Evolutionary conservation across 768 basidiomycete species (phyloP).

Genomic region (Rhodotorula babjevae): DNA sequence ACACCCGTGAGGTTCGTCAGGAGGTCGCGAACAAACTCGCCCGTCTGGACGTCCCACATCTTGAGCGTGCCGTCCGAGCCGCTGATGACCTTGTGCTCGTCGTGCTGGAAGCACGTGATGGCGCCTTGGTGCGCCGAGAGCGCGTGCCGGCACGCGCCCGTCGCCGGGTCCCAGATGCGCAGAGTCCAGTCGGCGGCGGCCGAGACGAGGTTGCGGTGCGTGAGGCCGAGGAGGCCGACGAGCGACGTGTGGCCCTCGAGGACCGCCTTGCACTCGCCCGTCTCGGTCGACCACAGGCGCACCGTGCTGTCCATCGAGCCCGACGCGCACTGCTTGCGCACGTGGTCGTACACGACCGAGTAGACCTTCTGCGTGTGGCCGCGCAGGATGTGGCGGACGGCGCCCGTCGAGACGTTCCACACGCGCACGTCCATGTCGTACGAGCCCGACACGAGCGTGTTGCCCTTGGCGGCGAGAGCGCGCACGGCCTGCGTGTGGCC

Average conservation of each 20-base stretch:
- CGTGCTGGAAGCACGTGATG: slow-evolving; percentile 94
- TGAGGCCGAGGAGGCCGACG: slow-evolving; percentile 85
- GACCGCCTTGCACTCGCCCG: slow-evolving; percentile 71
- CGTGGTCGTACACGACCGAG: slow-evolving; percentile 83
- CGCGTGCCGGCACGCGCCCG: slow-evolving; percentile 70
- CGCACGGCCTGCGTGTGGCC: slow-evolving; percentile 81
- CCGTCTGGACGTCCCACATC: slow-evolving; percentile 94
- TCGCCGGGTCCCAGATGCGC: slow-evolving; percentile 86
- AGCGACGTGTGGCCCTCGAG: slow-evolving; percentile 89
- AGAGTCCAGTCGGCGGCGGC: slow-evolving; percentile 95
- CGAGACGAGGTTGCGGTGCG: slow-evolving; percentile 83
- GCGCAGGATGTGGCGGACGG: slow-evolving; percentile 64
- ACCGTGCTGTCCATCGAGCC: slow-evolving; percentile 98
- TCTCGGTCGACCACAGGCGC: slow-evolving; percentile 83
- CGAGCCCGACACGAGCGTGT: slow-evolving; percentile 78
- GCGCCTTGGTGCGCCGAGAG: slow-evolving; percentile 89
- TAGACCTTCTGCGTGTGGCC: slow-evolving; percentile 88
- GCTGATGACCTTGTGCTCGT: slow-evolving; percentile 92
- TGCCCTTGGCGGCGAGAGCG: slow-evolving; percentile 68
- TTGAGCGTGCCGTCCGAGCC: slow-evolving; percentile 94
- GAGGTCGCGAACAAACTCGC: slow-evolving; percentile 77
- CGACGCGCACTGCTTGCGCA: slow-evolving; percentile 84
- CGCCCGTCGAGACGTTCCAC: slow-evolving; percentile 52
- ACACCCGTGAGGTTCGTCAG: slow-evolving; percentile 88
- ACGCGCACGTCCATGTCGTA: slow-evolving; percentile 67